Base-by-base conservation (phyloP, 345 rosid genomes). In the Bretschneidera sinensis region DNA sequence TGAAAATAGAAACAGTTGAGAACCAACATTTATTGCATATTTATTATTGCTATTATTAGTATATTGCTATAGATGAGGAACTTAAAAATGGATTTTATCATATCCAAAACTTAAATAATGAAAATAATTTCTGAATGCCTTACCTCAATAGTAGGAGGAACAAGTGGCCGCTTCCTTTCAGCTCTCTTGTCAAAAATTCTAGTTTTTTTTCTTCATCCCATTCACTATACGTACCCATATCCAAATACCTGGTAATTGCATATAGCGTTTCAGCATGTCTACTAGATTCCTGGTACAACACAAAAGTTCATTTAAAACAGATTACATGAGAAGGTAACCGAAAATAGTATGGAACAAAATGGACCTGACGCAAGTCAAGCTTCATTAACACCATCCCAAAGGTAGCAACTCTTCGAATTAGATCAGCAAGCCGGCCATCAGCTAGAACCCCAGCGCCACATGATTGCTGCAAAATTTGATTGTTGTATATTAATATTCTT, bases 351-450 rank as follows among this genome's bases (percentile, higher is more conserved):
- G 4, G 51, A 48, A 49, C 17, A 59, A 64, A 33, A 33, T 43
- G 35, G 71, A 89, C 98, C 98, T 92, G 97, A 13, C 97, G 97
- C 83, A 92, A 81, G 69, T 92, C 99, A 24, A 90, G 94, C 87
- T 92, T 92, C 84, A 90, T 84, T 64, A 92, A 76, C 61, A 84
- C 90, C 90, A 90, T 84, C 17, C 99, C 96, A 66, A 92, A 90
- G 1, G 95, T 84, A 66, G 88, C 76, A 75, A 87, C 97, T 77
- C 88, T 87, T 51, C 99, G 82, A 62, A 94, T 94, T 39, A 94
- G 76, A 74, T 94, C 99, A 73, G 90, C 95, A 55, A 94, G 86
- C 60, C 85, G 70, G 47, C 99, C 99, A 77, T 90, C 97, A 71
- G 99, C 96, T 58, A 94, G 74, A 57, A 88, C 78, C 24, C 90